Evolutionary conservation across 768 basidiomycete genomes (phyloP), one percentile per base, ranked within the genome.

Genomic region (Astraeus odoratus): DNA sequence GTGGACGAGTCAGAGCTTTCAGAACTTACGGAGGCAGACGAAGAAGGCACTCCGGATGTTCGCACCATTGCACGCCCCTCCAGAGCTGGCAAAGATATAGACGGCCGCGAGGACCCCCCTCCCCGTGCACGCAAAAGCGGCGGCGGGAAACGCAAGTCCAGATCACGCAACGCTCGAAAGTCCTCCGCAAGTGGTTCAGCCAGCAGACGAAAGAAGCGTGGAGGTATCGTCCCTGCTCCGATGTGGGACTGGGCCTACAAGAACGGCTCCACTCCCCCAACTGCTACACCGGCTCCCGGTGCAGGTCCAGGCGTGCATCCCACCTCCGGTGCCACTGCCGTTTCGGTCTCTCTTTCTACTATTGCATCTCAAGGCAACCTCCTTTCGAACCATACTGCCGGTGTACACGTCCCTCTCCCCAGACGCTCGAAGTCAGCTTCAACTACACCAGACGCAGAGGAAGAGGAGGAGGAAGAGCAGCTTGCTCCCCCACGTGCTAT

Each of bases 171-270:
- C n/a, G 30, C 22, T 3, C 26, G 52, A 8, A 57, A 48, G 30
- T 35, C 49, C 1, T 19, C 41, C 4, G 29, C 39, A 43, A 6
- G 41, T n/a, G 29, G 33, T 26, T 39, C 43, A 8, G 48, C 46
- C 40, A 59, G 51, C 41, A 67, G 66, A 12, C 64, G 72, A 50
- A 74, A 68, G 60, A 77, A 78, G 56, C 74, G 80, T 42, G 76
- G 81, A 54, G 82, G 81, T 44, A 71, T 87, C 48, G 80, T 86
- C 1, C 85, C 87, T 23, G 80, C 80, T 27, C 78, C 78, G 43
- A 90, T 89, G 85, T 90, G 87, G 88, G 86, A 76, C 20, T 91
- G 88, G 87, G 86, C 80, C 12, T 73, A 74, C 53, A 80, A 78
- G 59, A 70, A 65, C 39, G 62, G 50, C 2, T 34, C 46, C 9